Evolutionary conservation across 257 asterid genomes (phyloP).

Genomic region (Scutellaria minor): DNA sequence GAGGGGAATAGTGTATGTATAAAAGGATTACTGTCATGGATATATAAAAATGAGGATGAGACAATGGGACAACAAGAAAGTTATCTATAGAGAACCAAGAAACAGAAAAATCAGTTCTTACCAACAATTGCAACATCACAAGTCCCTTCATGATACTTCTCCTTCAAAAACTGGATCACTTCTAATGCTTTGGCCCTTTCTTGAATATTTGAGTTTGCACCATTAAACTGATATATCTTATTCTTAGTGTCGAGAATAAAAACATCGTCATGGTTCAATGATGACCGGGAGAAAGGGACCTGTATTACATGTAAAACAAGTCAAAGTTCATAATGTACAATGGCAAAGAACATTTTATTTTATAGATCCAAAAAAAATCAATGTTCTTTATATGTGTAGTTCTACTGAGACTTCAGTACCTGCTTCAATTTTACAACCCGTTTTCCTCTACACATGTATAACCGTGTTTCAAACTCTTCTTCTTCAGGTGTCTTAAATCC

Average conservation of each 20-base stretch:
- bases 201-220: slow-evolving; percentile 93
- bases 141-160: slow-evolving; percentile 87
- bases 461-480: slow-evolving; percentile 84
- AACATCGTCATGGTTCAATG: slow-evolving; percentile 92
- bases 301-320: slow-evolving; percentile 36
- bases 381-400: neutral
- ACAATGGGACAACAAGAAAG: neutral
- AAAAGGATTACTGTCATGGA: neutral
- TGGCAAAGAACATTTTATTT: neutral
- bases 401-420: slow-evolving; percentile 46
- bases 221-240: slow-evolving; percentile 94
- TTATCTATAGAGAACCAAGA: neutral
- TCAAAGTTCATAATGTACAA: slow-evolving; percentile 13
- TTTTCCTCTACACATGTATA: slow-evolving; percentile 87
- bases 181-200: slow-evolving; percentile 97
- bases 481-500: slow-evolving; percentile 88
- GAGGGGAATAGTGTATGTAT: slow-evolving; percentile 25
- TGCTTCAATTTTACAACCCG: slow-evolving; percentile 81
- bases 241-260: slow-evolving; percentile 87
- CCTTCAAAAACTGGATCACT: slow-evolving; percentile 88
- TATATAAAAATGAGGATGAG: neutral
- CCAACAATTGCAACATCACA: slow-evolving; percentile 97
- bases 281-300: slow-evolving; percentile 97
- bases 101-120: slow-evolving; percentile 35
- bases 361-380: neutral